phyloP scores from a whole-genome alignment of 2,329 filamentous ascomycete genomes.

The Pseudopithomyces maydicus region DNA sequence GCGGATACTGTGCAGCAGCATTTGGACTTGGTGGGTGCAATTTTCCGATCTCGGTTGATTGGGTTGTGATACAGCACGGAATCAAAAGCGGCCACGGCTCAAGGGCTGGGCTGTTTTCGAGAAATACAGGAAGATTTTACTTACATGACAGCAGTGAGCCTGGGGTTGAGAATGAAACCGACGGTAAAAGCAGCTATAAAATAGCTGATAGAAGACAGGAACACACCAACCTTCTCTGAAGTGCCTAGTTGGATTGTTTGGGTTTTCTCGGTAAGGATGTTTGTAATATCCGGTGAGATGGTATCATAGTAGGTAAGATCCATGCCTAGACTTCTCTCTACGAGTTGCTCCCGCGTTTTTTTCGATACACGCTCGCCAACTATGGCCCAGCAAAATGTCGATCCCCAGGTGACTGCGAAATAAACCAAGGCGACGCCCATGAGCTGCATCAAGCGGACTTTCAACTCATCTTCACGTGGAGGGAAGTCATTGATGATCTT shows the following conservation, averaged over 20 bases:
- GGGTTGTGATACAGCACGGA: too few species aligned
- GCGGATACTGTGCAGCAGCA: neutral
- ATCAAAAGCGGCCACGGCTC: too few species aligned
- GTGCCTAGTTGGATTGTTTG: constrained; percentile 54
- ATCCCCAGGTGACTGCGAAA: constrained; percentile 56
- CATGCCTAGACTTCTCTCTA: constrained; percentile 55
- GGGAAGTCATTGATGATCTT: constrained; percentile 58
- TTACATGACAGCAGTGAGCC: constrained; percentile 49
- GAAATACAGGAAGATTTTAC: neutral
- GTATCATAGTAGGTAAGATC: constrained; percentile 59
- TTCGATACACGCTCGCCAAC: constrained; percentile 56
- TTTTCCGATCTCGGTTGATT: too few species aligned
- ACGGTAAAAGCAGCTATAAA: constrained; percentile 53
- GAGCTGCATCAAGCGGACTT: constrained; percentile 48
- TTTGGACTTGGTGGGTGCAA: too few species aligned
- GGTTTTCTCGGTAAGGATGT: constrained; percentile 51
- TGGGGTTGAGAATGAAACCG: constrained; percentile 51
- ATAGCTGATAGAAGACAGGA: constrained; percentile 52
- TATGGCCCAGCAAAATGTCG: constrained; percentile 56
- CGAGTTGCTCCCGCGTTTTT: constrained; percentile 52
- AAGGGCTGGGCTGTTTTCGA: neutral
- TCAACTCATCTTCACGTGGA: constrained; percentile 51
- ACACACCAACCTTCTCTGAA: constrained; percentile 54
- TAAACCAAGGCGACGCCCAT: constrained; percentile 54
- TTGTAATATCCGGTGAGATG: constrained; percentile 55